Base-by-base conservation (phyloP, 148 eudicot genomes). In the Oxyria digyna region DNA sequence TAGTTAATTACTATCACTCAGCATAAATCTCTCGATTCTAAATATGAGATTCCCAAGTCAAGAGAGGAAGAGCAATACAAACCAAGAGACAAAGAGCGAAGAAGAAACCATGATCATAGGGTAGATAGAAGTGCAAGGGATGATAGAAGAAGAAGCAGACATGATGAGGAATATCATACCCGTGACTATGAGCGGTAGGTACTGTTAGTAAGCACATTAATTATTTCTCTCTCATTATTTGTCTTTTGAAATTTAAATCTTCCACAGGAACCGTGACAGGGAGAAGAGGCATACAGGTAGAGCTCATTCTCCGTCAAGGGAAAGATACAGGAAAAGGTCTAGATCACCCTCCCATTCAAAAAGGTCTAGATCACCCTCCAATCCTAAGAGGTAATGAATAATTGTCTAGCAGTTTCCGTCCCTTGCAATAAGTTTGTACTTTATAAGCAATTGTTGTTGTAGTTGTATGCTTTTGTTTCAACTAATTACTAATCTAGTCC, bases 271-370 rank as follows among this genome's bases (percentile, higher is more conserved):
- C 26, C 77, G 79, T 76, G 87, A 85, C 35, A 81, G 81, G 80
- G 91, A 83, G 33, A 83, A 81, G 73, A 81, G 77, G 62, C 78
- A 83, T 69, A 83, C 87, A 76, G 84, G 76, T 40, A 87, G 87
- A 76, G 82, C 83, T 41, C 87, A 65, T 20, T 81, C 82, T 67
- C 75, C 49, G 42, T 77, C 85, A 23, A 76, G 73, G 57, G 82
- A 79, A 66, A 72, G 74, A 73, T 74, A 73, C 70, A 70, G 72
- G 21, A 73, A 69, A 42, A 71, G 76, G 45, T 75, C 86, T 66
- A 78, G 76, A 49, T 87, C 84, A 71, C 85, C 77, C 65, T 81
- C 81, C 42, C 81, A 41, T 65, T 78, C n/a, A n/a, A n/a, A n/a
- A n/a, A n/a, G n/a, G n/a, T n/a, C 86, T 66, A 78, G 76, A 49